phyloP scores from a whole-genome alignment of 139 green algal genomes.

The Chlamydomonas sphaeroides region DNA sequence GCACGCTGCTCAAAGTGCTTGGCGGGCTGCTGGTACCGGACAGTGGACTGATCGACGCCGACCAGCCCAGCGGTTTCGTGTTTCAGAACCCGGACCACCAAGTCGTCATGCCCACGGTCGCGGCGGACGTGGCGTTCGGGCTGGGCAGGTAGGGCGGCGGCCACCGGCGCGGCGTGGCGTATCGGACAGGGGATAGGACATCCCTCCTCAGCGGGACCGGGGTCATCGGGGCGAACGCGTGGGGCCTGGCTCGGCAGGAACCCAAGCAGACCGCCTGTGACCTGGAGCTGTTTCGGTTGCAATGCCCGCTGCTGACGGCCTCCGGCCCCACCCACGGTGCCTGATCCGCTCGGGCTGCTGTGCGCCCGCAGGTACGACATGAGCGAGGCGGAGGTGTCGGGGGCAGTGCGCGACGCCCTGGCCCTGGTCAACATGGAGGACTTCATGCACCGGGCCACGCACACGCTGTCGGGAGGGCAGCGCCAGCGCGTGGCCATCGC shows the following conservation, averaged over 20 bases:
- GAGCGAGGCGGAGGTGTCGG: constrained; percentile 53
- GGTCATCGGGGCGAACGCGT: too few relatives aligned
- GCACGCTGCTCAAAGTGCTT: constrained; percentile 85
- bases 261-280: too few relatives aligned
- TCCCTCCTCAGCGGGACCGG: too few relatives aligned
- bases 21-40: constrained; percentile 80
- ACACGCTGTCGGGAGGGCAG: constrained; percentile 95
- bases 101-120: constrained; percentile 74
- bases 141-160: constrained; percentile 78
- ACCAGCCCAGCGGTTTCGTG: constrained; percentile 86
- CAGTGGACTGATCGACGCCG: constrained; percentile 58
- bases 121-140: constrained; percentile 96
- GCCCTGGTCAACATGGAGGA: constrained; percentile 81
- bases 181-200: too few relatives aligned
- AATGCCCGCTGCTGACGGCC: too few relatives aligned
- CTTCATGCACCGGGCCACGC: constrained; percentile 75
- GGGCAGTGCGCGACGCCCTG: constrained; percentile 73
- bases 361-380: constrained; percentile 75
- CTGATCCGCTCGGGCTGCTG: too few relatives aligned
- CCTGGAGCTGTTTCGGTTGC: too few relatives aligned
- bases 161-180: too few relatives aligned
- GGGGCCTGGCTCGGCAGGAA: too few relatives aligned
- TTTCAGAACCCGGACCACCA: constrained; percentile 99
- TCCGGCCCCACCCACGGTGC: too few relatives aligned
- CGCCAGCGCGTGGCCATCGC: constrained; percentile 97